A percentile compares a stretch with the other conserved stretches of the same genome.
Evolutionary conservation across 306 rosid genomes (phyloP).

Genomic region (Gynostemma pentaphyllum): DNA sequence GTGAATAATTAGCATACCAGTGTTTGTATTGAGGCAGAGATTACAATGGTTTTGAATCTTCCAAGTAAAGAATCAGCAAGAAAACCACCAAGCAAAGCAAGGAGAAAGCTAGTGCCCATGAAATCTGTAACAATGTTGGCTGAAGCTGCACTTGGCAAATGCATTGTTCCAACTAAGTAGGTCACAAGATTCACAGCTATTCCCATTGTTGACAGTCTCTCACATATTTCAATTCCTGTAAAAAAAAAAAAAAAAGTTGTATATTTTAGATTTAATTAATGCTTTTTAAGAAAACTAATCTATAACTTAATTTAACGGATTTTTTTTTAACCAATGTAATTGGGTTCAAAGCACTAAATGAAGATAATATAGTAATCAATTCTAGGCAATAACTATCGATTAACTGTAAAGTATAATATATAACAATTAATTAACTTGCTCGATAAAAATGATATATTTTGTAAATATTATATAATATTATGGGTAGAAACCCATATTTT

Average conservation of each 20-base stretch:
- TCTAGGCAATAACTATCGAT: too few species aligned
- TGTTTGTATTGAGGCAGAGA: slow-evolving; percentile 57
- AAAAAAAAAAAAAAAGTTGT: slow-evolving; percentile 7
- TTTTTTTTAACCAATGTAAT: too few species aligned
- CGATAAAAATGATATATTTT: too few species aligned
- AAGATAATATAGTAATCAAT: too few species aligned
- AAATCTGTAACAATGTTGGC: slow-evolving; percentile 91
- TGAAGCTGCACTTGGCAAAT: slow-evolving; percentile 74
- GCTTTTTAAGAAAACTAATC: background rate
- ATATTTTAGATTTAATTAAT: background rate
- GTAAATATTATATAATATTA: too few species aligned
- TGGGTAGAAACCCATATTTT: too few species aligned
- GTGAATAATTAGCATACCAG: slow-evolving; percentile 37
- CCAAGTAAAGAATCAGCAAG: slow-evolving; percentile 92
- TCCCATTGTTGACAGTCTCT: slow-evolving; percentile 95
- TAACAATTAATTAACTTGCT: too few species aligned
- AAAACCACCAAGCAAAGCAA: slow-evolving; percentile 87
- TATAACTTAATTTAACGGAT: too few species aligned
- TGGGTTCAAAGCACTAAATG: too few species aligned
- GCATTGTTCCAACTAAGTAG: slow-evolving; percentile 70
- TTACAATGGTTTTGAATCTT: slow-evolving; percentile 58
- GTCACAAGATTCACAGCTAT: slow-evolving; percentile 86
- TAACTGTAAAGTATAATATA: too few species aligned
- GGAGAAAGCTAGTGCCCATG: slow-evolving; percentile 72
- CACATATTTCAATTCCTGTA: slow-evolving; percentile 70